A percentile compares a stretch with the other conserved stretches of the same genome.
Evolutionary conservation across 345 rosid species (phyloP).

Genomic region (Hibiscus syriacus): DNA sequence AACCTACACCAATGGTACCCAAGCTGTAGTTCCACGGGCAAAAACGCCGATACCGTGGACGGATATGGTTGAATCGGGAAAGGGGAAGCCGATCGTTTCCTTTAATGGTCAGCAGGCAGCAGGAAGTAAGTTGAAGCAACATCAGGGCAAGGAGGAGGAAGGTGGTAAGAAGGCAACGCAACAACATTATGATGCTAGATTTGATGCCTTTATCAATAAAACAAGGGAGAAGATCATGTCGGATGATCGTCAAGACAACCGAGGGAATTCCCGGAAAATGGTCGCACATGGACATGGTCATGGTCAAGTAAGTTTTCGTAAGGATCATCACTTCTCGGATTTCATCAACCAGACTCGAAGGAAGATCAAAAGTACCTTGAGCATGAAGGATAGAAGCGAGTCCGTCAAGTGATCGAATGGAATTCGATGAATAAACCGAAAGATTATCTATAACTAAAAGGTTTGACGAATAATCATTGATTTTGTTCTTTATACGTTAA

Average conservation of each 20-base stretch:
- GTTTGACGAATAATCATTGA: background rate
- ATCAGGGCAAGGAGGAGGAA: background rate
- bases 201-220: conserved; percentile 20
- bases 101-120: background rate
- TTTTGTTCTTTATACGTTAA: background rate
- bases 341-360: background rate
- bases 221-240: conserved; percentile 23
- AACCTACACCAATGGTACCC: background rate
- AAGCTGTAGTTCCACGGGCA: background rate
- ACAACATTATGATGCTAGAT: conserved; percentile 10
- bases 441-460: too few species aligned
- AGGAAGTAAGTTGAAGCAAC: background rate
- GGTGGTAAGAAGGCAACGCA: conserved; percentile 6
- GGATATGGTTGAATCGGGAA: background rate
- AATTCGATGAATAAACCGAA: background rate
- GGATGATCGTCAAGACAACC: conserved; percentile 12
- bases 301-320: background rate
- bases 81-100: background rate
- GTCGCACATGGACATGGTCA: background rate
- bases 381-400: background rate
- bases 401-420: background rate
- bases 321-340: conserved; percentile 13
- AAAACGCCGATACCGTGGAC: background rate
- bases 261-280: background rate
- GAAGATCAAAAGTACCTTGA: background rate